These are phyloP conservation scores for Didymosphaeria variabile DNA, from an alignment of 2,329 filamentous ascomycete species.

Conservation along the genomic window DNA sequence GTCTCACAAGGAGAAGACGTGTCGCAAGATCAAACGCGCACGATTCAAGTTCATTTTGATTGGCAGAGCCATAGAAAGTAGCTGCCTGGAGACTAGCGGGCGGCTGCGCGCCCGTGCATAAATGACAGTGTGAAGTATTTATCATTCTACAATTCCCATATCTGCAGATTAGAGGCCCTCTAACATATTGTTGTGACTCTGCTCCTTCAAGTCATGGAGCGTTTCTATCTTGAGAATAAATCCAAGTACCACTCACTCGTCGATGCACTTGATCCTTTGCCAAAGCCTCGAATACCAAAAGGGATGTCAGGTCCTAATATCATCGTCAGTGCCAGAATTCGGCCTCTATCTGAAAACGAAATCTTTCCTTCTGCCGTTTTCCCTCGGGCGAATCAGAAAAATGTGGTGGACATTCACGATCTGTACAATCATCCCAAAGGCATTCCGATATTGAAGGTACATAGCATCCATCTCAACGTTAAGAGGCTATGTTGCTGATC, in stretches of 20 bases:
- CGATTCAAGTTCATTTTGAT: neutral
- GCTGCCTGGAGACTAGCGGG: slow-evolving; percentile 1
- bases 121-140: neutral
- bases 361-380: slow-evolving; percentile 26
- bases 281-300: slow-evolving; percentile 26
- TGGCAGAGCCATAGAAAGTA: neutral
- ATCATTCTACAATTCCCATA: no score
- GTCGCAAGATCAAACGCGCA: no score
- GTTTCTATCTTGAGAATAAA: slow-evolving; percentile 27
- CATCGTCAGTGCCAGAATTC: slow-evolving; percentile 27
- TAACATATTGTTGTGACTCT: neutral
- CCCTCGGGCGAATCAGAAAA: slow-evolving; percentile 23
- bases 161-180: no score
- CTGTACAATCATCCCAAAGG: slow-evolving; percentile 29
- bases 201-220: slow-evolving; percentile 21
- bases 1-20: no score
- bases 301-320: slow-evolving; percentile 23
- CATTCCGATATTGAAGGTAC: slow-evolving; percentile 26
- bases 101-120: neutral
- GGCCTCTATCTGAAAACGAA: slow-evolving; percentile 23
- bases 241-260: slow-evolving; percentile 26
- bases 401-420: slow-evolving; percentile 32
- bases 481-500: slow-evolving; percentile 19
- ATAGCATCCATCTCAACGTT: slow-evolving; percentile 7
- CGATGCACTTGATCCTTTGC: slow-evolving; percentile 21